Conservation (phyloP, 345 rosid genomes). For the Salix suchowensis region DNA sequence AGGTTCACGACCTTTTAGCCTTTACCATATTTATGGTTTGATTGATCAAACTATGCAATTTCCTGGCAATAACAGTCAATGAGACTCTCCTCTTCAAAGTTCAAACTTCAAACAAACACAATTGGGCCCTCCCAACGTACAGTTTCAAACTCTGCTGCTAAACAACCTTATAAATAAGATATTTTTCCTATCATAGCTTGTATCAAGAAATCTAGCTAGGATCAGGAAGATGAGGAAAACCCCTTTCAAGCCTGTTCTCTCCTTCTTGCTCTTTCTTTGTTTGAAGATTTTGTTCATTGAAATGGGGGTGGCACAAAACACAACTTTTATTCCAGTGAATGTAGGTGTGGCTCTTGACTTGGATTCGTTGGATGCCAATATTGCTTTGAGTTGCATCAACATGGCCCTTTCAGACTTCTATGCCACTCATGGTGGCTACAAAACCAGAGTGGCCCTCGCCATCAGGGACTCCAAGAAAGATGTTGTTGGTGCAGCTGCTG, state of each 20-base stretch:
- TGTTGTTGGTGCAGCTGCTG: constrained; percentile 51
- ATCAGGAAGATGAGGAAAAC: neutral
- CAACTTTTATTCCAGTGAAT: constrained; percentile 20
- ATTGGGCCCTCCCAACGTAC: neutral
- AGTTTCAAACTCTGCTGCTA: too few relatives aligned
- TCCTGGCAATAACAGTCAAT: neutral
- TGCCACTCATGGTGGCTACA: constrained; percentile 23
- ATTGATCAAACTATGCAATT: neutral
- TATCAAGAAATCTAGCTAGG: neutral
- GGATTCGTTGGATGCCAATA: constrained; percentile 11
- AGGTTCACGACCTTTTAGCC: neutral
- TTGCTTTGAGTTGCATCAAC: constrained; percentile 39
- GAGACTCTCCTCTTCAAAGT: neutral
- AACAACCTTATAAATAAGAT: neutral
- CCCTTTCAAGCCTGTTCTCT: neutral
- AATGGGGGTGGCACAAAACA: constrained; percentile 16
- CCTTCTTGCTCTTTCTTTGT: neutral
- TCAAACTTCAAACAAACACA: neutral
- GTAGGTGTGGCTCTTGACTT: constrained; percentile 53
- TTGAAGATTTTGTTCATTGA: neutral
- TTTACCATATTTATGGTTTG: neutral
- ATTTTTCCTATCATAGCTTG: neutral
- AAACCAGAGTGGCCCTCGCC: constrained; percentile 42
- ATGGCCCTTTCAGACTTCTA: constrained; percentile 60
- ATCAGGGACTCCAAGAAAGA: constrained; percentile 39